A percentile compares a stretch with the other conserved stretches of the same genome.
phyloP scores from a whole-genome alignment of 2,329 filamentous ascomycete species.

The Cladophialophora chaetospira region DNA sequence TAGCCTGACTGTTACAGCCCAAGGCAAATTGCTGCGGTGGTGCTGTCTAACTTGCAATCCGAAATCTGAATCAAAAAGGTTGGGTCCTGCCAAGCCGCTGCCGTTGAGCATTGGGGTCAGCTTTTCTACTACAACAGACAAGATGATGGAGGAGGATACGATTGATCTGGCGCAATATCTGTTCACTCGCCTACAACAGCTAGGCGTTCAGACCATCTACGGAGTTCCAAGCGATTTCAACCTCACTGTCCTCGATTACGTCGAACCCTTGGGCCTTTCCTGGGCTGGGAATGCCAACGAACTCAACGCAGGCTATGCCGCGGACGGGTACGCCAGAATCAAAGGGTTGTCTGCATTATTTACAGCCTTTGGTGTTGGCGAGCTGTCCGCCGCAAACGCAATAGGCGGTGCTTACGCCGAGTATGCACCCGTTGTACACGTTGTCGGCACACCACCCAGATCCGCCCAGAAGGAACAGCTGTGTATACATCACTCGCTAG shows the following conservation, averaged over 20 bases:
- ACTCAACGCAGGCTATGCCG: constrained; percentile 68
- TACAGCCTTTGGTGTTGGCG: constrained; percentile 63
- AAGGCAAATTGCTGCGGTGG: no score
- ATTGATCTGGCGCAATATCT: constrained; percentile 52
- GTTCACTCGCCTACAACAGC: constrained; percentile 51
- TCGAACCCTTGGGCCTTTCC: constrained; percentile 55
- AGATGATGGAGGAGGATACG: constrained; percentile 30
- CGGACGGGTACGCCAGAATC: constrained; percentile 76
- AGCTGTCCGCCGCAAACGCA: constrained; percentile 43
- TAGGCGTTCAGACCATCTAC: constrained; percentile 52
- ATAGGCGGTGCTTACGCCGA: constrained; percentile 56
- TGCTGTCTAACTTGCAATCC: no score
- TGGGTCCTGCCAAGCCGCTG: no score
- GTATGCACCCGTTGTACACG: constrained; percentile 61
- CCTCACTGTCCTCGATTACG: constrained; percentile 57
- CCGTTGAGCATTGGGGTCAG: no score
- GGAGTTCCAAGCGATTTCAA: constrained; percentile 53
- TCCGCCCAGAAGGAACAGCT: constrained; percentile 9
- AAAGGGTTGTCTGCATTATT: constrained; percentile 40
- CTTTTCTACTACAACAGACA: no score
- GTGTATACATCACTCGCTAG: constrained; percentile 38
- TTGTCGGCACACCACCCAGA: constrained; percentile 50
- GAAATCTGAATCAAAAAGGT: no score
- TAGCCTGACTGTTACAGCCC: no score
- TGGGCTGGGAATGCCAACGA: constrained; percentile 66